Evolutionary conservation across 768 basidiomycete species (phyloP).

Genomic region (Boletus insuetus): DNA sequence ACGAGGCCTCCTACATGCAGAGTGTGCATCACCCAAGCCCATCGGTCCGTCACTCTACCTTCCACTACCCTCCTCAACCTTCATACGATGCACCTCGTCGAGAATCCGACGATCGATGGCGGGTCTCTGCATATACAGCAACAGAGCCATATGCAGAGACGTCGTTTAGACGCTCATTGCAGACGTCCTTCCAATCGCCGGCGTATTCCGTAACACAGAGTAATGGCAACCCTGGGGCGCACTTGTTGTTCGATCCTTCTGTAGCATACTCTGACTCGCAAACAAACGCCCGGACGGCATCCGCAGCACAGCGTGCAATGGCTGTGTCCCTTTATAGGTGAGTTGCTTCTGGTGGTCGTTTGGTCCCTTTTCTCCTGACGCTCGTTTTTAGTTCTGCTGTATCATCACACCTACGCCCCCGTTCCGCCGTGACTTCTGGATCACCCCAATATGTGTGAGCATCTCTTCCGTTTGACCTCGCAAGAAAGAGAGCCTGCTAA

Average conservation of each 20-base stretch:
- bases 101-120: constrained; percentile 7
- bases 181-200: constrained; percentile 2
- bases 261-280: constrained; percentile 41
- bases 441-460: constrained; percentile 26
- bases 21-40: constrained; percentile 15
- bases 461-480: neutral
- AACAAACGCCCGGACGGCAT: constrained; percentile 1
- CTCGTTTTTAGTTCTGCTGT: constrained; percentile 47
- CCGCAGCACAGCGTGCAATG: constrained; percentile 11
- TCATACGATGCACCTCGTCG: constrained; percentile 20
- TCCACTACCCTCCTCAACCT: constrained; percentile 23
- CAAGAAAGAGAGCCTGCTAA: constrained; percentile 2
- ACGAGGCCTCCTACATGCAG: constrained; percentile 36
- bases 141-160: constrained; percentile 10
- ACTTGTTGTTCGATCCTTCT: constrained; percentile 43
- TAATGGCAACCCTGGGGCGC: constrained; percentile 4
- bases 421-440: neutral
- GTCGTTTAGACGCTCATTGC: constrained; percentile 22
- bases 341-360: constrained; percentile 6
- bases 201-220: constrained; percentile 2
- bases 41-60: constrained; percentile 20
- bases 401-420: constrained; percentile 42
- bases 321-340: constrained; percentile 59
- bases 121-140: neutral
- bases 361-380: constrained; percentile 2